Conservation (phyloP, 164 flowering plant species). For the Umbilicus rupestris region DNA sequence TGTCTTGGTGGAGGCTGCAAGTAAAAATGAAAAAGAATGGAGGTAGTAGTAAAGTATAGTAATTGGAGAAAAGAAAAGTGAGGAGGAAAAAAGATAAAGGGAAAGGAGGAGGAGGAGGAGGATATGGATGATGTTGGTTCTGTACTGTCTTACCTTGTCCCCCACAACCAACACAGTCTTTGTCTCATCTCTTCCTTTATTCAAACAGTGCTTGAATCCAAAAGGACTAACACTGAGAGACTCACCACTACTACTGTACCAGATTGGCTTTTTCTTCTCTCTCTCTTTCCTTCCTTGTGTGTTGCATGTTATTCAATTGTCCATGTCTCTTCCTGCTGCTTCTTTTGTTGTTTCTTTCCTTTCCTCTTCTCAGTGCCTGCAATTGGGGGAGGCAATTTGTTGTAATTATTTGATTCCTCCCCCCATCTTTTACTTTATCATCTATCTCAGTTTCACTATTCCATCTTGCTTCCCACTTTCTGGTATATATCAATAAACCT, state of each 20-base stretch:
- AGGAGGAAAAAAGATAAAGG: constrained; percentile 11
- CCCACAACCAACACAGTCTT: constrained; percentile 31
- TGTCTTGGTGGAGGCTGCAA: neutral
- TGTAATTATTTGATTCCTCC: constrained; percentile 46
- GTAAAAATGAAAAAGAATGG: neutral
- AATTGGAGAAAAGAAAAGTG: constrained; percentile 7
- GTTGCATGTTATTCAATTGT: constrained; percentile 31
- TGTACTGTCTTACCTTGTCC: constrained; percentile 45
- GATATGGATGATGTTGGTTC: constrained; percentile 23
- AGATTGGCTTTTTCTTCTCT: constrained; percentile 21
- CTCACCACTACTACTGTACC: constrained; percentile 30
- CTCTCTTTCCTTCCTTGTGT: constrained; percentile 4
- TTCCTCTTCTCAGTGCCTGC: constrained; percentile 41
- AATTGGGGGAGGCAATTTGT: constrained; percentile 58
- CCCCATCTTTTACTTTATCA: constrained; percentile 7
- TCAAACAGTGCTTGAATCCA: constrained; percentile 22
- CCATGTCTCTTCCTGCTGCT: constrained; percentile 40
- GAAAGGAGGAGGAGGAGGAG: constrained; percentile 12
- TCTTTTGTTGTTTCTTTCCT: constrained; percentile 29
- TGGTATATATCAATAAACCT: constrained; percentile 12
- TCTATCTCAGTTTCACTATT: neutral
- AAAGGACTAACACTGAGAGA: constrained; percentile 29
- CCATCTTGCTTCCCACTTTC: constrained; percentile 9
- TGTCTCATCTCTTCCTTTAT: constrained; percentile 19
- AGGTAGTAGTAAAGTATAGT: neutral